Percentiles rank a stretch among this genome's conserved stretches.
Evolutionary conservation across 768 basidiomycete genomes (phyloP).

Genomic region (Trametes punicea): DNA sequence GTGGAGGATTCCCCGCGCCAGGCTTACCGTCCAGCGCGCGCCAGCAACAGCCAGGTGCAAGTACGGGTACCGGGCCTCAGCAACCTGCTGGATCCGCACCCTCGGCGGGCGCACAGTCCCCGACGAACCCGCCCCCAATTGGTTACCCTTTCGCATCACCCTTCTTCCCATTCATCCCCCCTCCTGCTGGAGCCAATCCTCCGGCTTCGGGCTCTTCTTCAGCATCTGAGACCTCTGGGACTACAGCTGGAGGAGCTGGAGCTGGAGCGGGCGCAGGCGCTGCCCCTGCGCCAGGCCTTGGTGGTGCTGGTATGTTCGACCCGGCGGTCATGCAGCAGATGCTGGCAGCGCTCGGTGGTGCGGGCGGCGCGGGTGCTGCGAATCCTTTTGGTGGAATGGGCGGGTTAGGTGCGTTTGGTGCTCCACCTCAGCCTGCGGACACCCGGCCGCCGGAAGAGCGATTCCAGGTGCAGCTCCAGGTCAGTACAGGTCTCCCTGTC

Average conservation of each 20-base stretch:
- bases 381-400: conserved; percentile 25
- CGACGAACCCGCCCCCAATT: not conserved
- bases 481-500: conserved; percentile 29
- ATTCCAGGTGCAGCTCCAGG: conserved; percentile 85
- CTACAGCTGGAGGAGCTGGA: conserved; percentile 23
- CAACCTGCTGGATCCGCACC: not conserved
- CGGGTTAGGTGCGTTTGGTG: conserved; percentile 29
- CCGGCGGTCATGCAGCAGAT: conserved; percentile 45
- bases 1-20: conserved; percentile 54
- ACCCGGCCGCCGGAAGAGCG: conserved; percentile 83
- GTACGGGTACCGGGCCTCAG: not conserved
- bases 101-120: conserved; percentile 10
- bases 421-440: conserved; percentile 52
- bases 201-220: conserved; percentile 24
- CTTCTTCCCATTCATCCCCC: conserved; percentile 23
- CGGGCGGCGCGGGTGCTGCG: conserved; percentile 24
- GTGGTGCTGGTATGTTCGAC: conserved; percentile 32
- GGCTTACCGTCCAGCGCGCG: conserved; percentile 44
- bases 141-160: not conserved
- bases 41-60: conserved; percentile 24
- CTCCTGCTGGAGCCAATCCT: conserved; percentile 6
- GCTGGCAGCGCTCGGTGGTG: conserved; percentile 33
- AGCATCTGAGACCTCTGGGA: not conserved
- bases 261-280: conserved; percentile 24
- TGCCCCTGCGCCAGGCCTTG: conserved; percentile 27